Evolutionary conservation across 768 basidiomycete genomes (phyloP).

Genomic region (Suillus luteus): DNA sequence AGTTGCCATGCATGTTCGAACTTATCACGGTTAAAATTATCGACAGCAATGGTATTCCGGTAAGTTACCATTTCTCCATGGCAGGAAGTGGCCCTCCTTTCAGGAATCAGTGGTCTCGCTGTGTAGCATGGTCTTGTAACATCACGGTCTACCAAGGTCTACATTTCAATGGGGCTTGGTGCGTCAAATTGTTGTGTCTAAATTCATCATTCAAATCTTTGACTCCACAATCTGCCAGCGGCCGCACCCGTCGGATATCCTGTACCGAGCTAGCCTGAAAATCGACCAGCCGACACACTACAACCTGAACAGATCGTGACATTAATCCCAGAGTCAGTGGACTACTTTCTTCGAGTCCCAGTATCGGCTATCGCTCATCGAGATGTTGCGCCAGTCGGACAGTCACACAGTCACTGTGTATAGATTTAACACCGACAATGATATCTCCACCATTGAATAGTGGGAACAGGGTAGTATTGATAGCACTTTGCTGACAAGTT

Average conservation of each 20-base stretch:
- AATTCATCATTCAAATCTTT: background rate
- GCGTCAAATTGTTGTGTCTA: background rate
- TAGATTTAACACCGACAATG: too few relatives aligned
- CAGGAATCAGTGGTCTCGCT: background rate
- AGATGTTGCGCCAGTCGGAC: background rate
- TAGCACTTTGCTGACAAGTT: background rate
- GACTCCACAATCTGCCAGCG: background rate
- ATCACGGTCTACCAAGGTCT: background rate
- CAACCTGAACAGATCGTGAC: background rate
- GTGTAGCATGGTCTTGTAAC: background rate
- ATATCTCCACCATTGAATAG: background rate
- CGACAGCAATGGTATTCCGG: background rate
- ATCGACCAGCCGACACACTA: background rate
- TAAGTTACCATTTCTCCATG: background rate
- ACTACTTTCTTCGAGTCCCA: background rate
- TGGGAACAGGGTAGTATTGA: background rate
- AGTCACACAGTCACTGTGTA: background rate
- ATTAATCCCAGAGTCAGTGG: background rate
- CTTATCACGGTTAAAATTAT: slow-evolving; percentile 6
- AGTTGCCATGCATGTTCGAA: background rate
- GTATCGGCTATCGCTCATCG: background rate
- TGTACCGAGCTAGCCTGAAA: background rate
- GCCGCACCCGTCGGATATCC: background rate
- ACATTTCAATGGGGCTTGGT: background rate
- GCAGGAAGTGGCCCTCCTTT: background rate